Conservation (phyloP, 169 alveolate genomes). For the Eimeria zaria region DNA sequence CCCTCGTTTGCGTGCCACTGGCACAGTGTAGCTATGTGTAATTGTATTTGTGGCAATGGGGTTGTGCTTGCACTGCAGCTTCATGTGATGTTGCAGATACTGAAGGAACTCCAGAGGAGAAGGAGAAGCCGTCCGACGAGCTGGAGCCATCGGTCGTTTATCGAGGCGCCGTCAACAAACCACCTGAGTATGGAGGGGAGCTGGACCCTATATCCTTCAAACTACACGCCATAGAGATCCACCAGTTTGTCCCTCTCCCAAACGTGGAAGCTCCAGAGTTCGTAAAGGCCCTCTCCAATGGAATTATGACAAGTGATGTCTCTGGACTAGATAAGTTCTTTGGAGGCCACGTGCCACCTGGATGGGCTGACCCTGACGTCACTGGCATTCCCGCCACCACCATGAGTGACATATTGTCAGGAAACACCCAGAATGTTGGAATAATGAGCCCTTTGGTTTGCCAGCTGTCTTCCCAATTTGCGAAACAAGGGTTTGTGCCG, state of each 20-base stretch:
- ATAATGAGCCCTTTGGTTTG: slow-evolving; percentile 81
- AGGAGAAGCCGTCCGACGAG: slow-evolving; percentile 68
- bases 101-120: slow-evolving; percentile 78
- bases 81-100: background rate
- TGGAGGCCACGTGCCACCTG: slow-evolving; percentile 89
- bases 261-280: slow-evolving; percentile 90
- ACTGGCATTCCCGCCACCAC: slow-evolving; percentile 94
- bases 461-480: slow-evolving; percentile 81
- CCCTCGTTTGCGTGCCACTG: background rate
- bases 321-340: slow-evolving; percentile 89
- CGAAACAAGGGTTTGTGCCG: slow-evolving; percentile 75
- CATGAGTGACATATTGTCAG: slow-evolving; percentile 92
- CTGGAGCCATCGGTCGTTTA: slow-evolving; percentile 89
- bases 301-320: slow-evolving; percentile 85
- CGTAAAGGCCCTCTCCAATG: slow-evolving; percentile 89
- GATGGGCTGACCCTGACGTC: slow-evolving; percentile 93
- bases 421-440: slow-evolving; percentile 87
- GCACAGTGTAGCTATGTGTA: background rate
- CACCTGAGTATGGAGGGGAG: slow-evolving; percentile 90
- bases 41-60: background rate
- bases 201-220: slow-evolving; percentile 91
- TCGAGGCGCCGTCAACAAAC: slow-evolving; percentile 88
- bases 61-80: background rate
- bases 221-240: slow-evolving; percentile 94
- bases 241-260: slow-evolving; percentile 93